Conservation (phyloP, 305 asterid genomes). For the Fraxinus sp. region DNA sequence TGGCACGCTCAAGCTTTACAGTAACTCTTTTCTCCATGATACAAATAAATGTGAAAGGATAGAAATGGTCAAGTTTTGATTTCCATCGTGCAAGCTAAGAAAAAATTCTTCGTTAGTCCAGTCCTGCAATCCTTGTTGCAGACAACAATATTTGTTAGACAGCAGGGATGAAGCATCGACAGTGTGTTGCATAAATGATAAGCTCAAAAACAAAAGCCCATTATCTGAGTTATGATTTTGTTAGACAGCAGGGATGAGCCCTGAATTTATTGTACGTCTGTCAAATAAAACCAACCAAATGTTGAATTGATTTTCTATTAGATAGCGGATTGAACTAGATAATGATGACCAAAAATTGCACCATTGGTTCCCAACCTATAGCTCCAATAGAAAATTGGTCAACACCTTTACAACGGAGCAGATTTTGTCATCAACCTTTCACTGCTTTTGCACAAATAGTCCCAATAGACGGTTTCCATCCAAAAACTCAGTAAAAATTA, state of each 20-base stretch:
- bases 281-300: not conserved
- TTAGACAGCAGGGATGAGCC: not conserved
- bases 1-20: not conserved
- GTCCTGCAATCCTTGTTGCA: constrained; percentile 17
- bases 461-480: not conserved
- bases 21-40: not conserved
- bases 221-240: not conserved
- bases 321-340: not conserved
- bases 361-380: not conserved
- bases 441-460: not conserved
- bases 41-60: not conserved
- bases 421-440: not conserved
- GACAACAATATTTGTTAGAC: constrained; percentile 3
- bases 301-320: not conserved
- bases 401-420: not conserved
- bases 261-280: not conserved
- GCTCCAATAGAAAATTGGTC: not conserved
- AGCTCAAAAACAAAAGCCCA: not conserved
- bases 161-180: not conserved
- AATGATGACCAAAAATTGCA: not conserved
- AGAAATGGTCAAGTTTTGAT: not conserved
- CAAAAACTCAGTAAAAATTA: not conserved
- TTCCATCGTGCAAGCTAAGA: not conserved
- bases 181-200: not conserved
- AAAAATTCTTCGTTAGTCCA: not conserved